phyloP scores from a whole-genome alignment of 164 flowering plant species.

The Chimonanthus salicifolius region DNA sequence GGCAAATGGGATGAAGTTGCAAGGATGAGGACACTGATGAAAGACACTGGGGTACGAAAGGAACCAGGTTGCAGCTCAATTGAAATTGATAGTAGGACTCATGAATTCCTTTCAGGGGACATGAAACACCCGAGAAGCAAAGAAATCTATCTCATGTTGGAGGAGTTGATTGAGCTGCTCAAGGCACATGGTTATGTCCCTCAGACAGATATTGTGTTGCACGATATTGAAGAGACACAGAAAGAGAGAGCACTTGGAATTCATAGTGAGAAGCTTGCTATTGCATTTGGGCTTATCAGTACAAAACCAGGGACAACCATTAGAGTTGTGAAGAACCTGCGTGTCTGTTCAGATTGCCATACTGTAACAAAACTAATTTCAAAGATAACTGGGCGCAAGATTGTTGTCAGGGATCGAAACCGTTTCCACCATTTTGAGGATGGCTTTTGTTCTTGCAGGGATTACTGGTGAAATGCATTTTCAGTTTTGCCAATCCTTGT shows the following conservation, averaged over 20 bases:
- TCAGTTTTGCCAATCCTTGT: background rate
- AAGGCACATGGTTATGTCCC: conserved; percentile 47
- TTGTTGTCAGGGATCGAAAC: conserved; percentile 73
- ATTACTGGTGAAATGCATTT: conserved; percentile 49
- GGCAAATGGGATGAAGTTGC: conserved; percentile 70
- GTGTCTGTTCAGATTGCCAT: conserved; percentile 70
- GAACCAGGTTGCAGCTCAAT: conserved; percentile 83
- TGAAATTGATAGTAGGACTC: conserved; percentile 49
- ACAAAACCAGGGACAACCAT: conserved; percentile 53
- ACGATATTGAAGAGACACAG: conserved; percentile 44
- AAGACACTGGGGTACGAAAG: conserved; percentile 44
- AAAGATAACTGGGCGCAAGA: conserved; percentile 58
- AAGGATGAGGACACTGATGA: conserved; percentile 64
- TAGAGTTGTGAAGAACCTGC: conserved; percentile 70
- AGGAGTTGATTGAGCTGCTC: conserved; percentile 48
- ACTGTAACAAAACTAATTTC: conserved; percentile 55
- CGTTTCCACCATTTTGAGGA: conserved; percentile 70
- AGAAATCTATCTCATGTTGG: conserved; percentile 56
- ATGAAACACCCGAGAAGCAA: conserved; percentile 49
- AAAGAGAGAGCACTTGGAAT: conserved; percentile 52
- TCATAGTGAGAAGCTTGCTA: conserved; percentile 77
- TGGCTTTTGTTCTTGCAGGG: conserved; percentile 67
- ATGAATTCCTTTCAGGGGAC: conserved; percentile 80
- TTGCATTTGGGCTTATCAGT: conserved; percentile 73
- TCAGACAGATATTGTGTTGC: conserved; percentile 50